Evolutionary conservation across 2,329 filamentous ascomycete genomes (phyloP), one percentile per base, ranked within the genome.

Genomic region (Hypoxylon sp.): DNA sequence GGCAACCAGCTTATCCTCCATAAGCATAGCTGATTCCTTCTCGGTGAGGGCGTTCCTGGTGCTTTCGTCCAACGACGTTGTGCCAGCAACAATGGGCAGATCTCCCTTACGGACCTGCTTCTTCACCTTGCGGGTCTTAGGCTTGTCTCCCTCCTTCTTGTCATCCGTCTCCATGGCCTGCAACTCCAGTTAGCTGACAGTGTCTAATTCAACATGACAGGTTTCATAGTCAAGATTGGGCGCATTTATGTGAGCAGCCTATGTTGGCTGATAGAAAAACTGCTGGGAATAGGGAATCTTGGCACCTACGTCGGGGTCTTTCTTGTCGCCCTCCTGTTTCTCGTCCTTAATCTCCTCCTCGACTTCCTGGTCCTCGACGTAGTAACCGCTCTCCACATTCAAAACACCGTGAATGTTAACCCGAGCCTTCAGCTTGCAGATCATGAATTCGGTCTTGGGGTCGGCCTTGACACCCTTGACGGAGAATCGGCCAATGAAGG

Each of bases 21-120:
- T 94, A 69, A 92, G 87, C 95, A 99, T 98, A 69, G 87, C 75
- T 67, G 88, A 84, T 80, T 99, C 95, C 76, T 88, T 88, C 84
- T 99, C 95, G 47, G 83, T 78, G 65, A 88, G 81, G n/a, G 81
- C 72, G 60, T 87, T 79, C 82, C 90, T 94, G 72, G 80, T 74
- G 13, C 81, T 69, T 46, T 85, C 76, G 62, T 97, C 92, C 55
- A 97, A 83, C 31, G 92, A 89, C 45, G 89, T 85, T 42, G 92
- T 97, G 65, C 88, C 93, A 60, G 90, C 84, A 56, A 90, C 87
- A 66, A 99, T 89, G 62, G 93, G 91, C 53, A 99, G 83, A 67
- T 98, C 94, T 66, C 95, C 95, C 84, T 97, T 98, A 78, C 94
- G 91, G 66, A 97, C 90, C 81, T 98, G 94, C 86, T 98, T 99